Evolutionary conservation across 2,329 filamentous ascomycete species (phyloP), one percentile per base, ranked within the genome.

Genomic region (Coniochaeta sp.): DNA sequence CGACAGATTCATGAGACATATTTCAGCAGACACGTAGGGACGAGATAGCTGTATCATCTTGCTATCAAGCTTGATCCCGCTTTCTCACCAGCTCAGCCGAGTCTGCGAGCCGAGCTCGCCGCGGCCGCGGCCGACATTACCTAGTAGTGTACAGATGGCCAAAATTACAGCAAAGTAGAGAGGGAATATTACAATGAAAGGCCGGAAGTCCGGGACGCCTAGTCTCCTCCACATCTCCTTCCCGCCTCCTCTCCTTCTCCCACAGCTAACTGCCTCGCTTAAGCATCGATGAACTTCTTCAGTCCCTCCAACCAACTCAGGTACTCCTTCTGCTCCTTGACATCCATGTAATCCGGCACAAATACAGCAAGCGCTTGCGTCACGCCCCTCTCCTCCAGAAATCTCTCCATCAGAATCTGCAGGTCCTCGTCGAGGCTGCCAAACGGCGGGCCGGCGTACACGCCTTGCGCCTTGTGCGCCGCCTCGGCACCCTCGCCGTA

Each of bases 301-400:
- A 97, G 84, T 72, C 89, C 90, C 75, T 87, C 84, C 74, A 99
- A 80, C 95, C 96, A 99, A 66, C 83, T 79, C 63, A 96, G 79
- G 76, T 99, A 99, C 83, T 99, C 95, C 78, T 87, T 89, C 85
- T 98, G 93, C 85, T 99, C 95, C 88, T 99, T 99, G 77, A 90
- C 86, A 73, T 98, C 92, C 71, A 98, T 93, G 79, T 96, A 99
- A 74, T 98, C 93, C 40, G 93, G 91, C 52, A 96, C 88, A 75
- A 98, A 97, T 66, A 93, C 79, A 59, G 93, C 93, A 68, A 99
- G 84, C 61, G 88, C 85, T 68, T 89, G 87, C 70, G 93, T 91
- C 76, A 99, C 86, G 65, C 93, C 95, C 68, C 95, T 86, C 83
- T 97, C 95, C 76, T 96, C 92, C 64, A 99, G 84, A 79, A 93